Base-by-base conservation (phyloP, 495 filamentous ascomycete genomes). In the Penicillium waksmanii region DNA sequence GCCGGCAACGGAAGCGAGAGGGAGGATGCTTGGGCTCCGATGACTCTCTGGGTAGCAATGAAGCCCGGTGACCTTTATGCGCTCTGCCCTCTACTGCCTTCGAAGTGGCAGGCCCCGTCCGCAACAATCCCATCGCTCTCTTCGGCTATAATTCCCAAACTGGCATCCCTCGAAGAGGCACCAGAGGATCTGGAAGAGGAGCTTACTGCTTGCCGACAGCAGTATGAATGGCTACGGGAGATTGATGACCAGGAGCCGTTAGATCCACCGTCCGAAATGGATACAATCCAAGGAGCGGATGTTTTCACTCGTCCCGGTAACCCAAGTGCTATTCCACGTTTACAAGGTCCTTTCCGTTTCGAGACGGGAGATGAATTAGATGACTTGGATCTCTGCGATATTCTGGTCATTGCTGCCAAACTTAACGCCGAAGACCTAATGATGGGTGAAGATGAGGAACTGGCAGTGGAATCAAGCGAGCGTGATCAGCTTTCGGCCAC, bases 31-130 rank as follows among this genome's bases (percentile, higher is more conserved):
- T 97, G 93, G 93, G 88, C 90, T 7, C 81, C 90, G 13, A 96
- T 95, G 91, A 96, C 93, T 3, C 76, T 97, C 17, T 97, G 92
- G 92, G 75, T 96, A 46, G 92, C 90, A 15, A 97, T 96, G 91
- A 81, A 79, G 35, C 88, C 89, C 25, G 93, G 93, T 5, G 92
- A 96, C 64, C 82, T 96, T 8, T 96, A 97, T 63, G 90, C 91
- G 8, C 75, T 97, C n/a, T 96, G 93, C 70, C 93, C 93, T 10
- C 80, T 96, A 5, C 74, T 97, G 27, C 93, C 93, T 5, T 83
- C 82, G 13, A 91, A 85, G 64, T 97, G 91, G 91, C 81, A 88
- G 51, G 87, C 89, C n/a, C 85, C 89, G 15, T 81, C 88, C 2
- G 86, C 87, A 0, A 79, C 90, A 12, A 84, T 96, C 27, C 88